These are phyloP conservation scores for Cucumis cinereus DNA, from an alignment of 306 rosid species.

Conservation along the genomic window DNA sequence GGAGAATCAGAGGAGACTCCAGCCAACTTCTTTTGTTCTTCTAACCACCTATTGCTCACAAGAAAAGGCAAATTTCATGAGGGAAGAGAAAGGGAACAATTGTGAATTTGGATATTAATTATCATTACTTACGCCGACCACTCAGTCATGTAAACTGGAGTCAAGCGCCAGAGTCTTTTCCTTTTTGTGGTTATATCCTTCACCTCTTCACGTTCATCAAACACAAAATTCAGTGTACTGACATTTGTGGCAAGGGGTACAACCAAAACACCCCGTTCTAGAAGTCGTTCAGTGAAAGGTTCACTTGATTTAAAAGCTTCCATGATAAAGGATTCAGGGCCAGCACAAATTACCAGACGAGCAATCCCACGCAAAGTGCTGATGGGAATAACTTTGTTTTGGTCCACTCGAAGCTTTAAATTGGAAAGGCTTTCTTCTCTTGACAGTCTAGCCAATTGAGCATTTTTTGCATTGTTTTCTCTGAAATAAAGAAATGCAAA, in stretches of 20 bases:
- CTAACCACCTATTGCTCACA: constrained; percentile 55
- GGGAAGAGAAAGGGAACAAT: neutral
- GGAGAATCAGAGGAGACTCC: constrained; percentile 75
- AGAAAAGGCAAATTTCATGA: neutral
- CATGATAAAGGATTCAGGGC: constrained; percentile 47
- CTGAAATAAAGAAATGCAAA: constrained; percentile 63
- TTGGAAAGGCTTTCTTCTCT: constrained; percentile 78
- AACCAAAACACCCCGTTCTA: constrained; percentile 84
- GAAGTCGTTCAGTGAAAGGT: constrained; percentile 59
- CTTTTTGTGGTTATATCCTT: constrained; percentile 37
- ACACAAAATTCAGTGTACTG: constrained; percentile 38
- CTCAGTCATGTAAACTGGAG: constrained; percentile 40
- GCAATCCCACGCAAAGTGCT: constrained; percentile 70
- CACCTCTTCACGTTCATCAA: constrained; percentile 46
- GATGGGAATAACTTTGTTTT: constrained; percentile 49
- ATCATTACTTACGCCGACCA: constrained; percentile 61
- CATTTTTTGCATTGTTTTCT: constrained; percentile 72
- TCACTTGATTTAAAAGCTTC: constrained; percentile 65
- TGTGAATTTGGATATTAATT: neutral
- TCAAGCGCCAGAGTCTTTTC: constrained; percentile 81
- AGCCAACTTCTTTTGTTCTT: constrained; percentile 80
- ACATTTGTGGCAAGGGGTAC: constrained; percentile 70
- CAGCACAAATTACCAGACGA: constrained; percentile 82
- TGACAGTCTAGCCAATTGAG: constrained; percentile 63
- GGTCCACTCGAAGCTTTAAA: constrained; percentile 67